Conservation (phyloP, 192 early-diverging fungal species). For the Geranomyces variabilis region DNA sequence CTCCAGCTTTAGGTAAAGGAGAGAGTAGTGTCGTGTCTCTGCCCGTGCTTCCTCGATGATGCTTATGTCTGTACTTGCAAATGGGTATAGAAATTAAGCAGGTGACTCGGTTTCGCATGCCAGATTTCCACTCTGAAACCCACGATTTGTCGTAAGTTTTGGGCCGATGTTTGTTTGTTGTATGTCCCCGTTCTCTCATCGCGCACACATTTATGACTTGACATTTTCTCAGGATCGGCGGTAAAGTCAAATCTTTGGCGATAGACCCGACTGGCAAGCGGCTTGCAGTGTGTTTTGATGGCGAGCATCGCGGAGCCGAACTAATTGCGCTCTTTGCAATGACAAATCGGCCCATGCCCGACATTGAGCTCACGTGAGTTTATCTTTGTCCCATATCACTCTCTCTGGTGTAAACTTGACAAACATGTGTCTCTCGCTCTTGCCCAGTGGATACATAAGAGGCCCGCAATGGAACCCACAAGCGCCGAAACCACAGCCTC, state of each 20-base stretch:
- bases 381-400: too few species aligned
- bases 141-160: conserved; percentile 11
- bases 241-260: conserved; percentile 51
- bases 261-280: conserved; percentile 60
- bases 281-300: conserved; percentile 55
- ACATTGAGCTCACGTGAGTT: conserved; percentile 41
- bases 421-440: background rate
- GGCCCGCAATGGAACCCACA: conserved; percentile 34
- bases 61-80: too few species aligned
- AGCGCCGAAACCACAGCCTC: conserved; percentile 21
- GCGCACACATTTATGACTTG: background rate
- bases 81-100: conserved; percentile 15
- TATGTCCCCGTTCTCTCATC: too few species aligned
- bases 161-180: too few species aligned
- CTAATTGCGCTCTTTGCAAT: conserved; percentile 51
- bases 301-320: conserved; percentile 37
- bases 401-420: too few species aligned
- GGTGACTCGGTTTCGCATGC: background rate
- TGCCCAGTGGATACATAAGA: conserved; percentile 50
- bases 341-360: conserved; percentile 28
- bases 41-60: background rate
- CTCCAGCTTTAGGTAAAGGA: conserved; percentile 32
- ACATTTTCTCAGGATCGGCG: conserved; percentile 51
- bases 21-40: background rate
- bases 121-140: conserved; percentile 39